Base-by-base conservation (phyloP, 177 flowering plant genomes). In the Telopea speciosissima region DNA sequence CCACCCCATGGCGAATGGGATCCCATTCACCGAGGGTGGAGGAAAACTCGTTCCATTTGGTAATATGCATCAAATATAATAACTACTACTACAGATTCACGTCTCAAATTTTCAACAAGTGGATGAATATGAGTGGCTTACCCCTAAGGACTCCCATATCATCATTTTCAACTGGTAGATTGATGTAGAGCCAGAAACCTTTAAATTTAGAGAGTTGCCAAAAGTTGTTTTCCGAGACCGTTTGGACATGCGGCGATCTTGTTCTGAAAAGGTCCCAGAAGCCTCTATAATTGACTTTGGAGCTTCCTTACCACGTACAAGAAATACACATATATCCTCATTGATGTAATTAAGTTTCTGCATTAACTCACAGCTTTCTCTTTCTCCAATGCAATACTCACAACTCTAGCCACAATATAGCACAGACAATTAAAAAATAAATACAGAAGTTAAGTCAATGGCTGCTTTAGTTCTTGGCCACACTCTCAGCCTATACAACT, bases 101-200 rank as follows among this genome's bases (percentile, higher is more conserved):
- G 6, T 36, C 1, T 36, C 6, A 8, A 36, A 36, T 36, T 36
- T 31, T 31, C 33, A 36, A 3, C 40, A 36, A 36, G 40, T 36
- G 9, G 7, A 36, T 36, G 8, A 19, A 49, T 12, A 14, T 24
- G 72, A 60, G 44, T 23, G 62, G 54, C 93, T 26, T 88, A 96
- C 99, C 92, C 97, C 98, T 79, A 93, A 89, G 21, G 91, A 89
- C 78, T 93, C 97, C 98, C 97, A 93, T 79, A 96, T 91, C 99
- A 93, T 91, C 99, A 96, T 87, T 75, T 96, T 96, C 80, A 93
- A 80, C 75, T 96, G 95, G 77, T 93, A 93, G 59, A 96, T 59
- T 56, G 97, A 80, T 60, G 95, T 96, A 44, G 90, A 86, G 5
- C 92, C 96, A 78, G 98, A 93, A 72, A 96, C 98, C 65, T 85